Conservation (phyloP, 1,284 basidiomycete species). For the Leccinum variabile region DNA sequence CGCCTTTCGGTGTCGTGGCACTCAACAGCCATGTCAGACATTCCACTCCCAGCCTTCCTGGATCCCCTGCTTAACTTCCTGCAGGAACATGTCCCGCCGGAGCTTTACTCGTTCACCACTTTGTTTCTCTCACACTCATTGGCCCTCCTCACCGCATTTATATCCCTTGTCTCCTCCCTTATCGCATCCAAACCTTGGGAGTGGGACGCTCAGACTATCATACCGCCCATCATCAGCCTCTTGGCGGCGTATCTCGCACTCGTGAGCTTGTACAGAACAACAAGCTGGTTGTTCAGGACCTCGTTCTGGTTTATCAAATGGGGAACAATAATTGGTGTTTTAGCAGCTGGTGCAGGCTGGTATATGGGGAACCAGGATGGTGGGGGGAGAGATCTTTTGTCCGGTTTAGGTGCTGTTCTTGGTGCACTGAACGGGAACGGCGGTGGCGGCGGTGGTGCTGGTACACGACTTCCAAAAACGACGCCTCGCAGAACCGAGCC, state of each 20-base stretch:
- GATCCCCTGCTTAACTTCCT: conserved; percentile 58
- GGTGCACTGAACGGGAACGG: conserved; percentile 44
- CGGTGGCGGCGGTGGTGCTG: conserved; percentile 34
- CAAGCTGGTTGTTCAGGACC: conserved; percentile 68
- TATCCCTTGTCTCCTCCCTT: conserved; percentile 48
- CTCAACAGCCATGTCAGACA: conserved; percentile 24
- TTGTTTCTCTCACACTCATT: conserved; percentile 54
- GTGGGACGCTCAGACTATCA: conserved; percentile 64
- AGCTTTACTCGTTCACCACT: conserved; percentile 52
- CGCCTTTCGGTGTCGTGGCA: conserved; percentile 26
- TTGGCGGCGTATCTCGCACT: conserved; percentile 73
- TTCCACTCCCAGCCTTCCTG: conserved; percentile 39
- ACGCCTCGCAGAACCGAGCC: conserved; percentile 4
- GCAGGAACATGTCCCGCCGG: conserved; percentile 52
- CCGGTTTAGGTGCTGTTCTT: conserved; percentile 43
- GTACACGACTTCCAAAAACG: conserved; percentile 32
- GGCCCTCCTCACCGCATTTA: conserved; percentile 49
- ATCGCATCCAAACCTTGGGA: conserved; percentile 50
- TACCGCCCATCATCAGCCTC: conserved; percentile 73
- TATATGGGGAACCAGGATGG: conserved; percentile 43
- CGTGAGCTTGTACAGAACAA: conserved; percentile 70
- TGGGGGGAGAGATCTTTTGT: conserved; percentile 38
- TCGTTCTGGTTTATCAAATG: conserved; percentile 72
- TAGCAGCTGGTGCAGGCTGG: conserved; percentile 55
- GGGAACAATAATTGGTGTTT: conserved; percentile 56